Conservation (phyloP, 306 rosid species). For the Ormosia emarginata region DNA sequence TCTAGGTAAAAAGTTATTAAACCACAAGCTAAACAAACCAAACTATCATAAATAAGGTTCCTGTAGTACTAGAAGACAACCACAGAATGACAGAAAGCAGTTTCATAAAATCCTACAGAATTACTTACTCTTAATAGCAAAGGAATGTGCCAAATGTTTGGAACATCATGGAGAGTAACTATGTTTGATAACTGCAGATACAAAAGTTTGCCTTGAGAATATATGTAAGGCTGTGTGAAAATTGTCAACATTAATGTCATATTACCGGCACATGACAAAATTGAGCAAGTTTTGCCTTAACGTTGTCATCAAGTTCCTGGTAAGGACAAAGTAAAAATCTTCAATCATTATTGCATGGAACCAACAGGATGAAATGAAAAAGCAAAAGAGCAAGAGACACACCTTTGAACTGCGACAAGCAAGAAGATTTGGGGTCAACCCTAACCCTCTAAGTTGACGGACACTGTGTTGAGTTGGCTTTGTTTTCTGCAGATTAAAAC, state of each 20-base stretch:
- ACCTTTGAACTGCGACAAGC: conserved; percentile 88
- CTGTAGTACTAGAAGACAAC: neutral
- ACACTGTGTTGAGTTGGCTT: conserved; percentile 89
- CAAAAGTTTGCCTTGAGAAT: conserved; percentile 6
- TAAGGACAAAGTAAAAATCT: neutral
- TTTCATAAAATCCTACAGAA: neutral
- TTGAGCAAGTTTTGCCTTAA: conserved; percentile 67
- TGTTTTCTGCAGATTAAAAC: conserved; percentile 56
- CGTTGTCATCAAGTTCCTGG: conserved; percentile 75
- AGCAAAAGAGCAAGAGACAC: conserved; percentile 9
- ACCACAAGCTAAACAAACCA: neutral
- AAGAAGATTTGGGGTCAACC: conserved; percentile 71
- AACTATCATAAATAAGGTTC: neutral
- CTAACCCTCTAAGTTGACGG: conserved; percentile 75
- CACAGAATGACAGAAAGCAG: neutral
- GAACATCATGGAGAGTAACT: conserved; percentile 80
- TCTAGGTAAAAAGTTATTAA: neutral
- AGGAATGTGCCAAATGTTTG: conserved; percentile 97
- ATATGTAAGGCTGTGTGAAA: neutral
- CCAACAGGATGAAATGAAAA: conserved; percentile 1
- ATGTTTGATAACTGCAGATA: conserved; percentile 60
- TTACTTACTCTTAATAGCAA: conserved; percentile 69
- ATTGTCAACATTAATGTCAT: conserved; percentile 3
- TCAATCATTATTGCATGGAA: conserved; percentile 10
- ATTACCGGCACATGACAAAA: conserved; percentile 92